Conservation (phyloP, 192 early-diverging fungal species). For the Backusella circina region DNA sequence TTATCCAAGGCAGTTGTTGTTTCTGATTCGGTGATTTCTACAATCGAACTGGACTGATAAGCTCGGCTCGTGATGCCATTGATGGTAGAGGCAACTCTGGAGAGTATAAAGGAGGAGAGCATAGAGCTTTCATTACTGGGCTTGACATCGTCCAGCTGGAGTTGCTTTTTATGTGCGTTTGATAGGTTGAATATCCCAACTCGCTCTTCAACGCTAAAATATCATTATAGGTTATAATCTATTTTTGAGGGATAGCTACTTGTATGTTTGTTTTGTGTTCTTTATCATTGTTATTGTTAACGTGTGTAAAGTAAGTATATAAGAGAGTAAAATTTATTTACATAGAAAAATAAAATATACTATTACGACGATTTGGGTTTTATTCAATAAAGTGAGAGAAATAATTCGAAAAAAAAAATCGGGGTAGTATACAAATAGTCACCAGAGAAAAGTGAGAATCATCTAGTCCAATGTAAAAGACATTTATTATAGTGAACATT, state of each 20-base stretch:
- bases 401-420: too few species aligned
- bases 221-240: too few species aligned
- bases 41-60: neutral
- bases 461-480: too few species aligned
- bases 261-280: neutral
- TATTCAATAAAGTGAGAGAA: too few species aligned
- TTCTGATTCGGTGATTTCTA: neutral
- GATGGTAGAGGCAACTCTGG: conserved; percentile 14
- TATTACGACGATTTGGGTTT: too few species aligned
- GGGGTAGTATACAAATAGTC: too few species aligned
- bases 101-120: conserved; percentile 48
- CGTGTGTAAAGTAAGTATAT: too few species aligned
- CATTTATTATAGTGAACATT: too few species aligned
- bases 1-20: neutral
- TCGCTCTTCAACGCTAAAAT: conserved; percentile 19
- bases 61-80: neutral
- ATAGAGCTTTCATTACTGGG: conserved; percentile 22
- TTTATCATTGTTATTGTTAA: conserved; percentile 2
- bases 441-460: too few species aligned
- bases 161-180: conserved; percentile 7
- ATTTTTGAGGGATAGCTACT: too few species aligned
- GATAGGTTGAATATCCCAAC: conserved; percentile 20
- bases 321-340: too few species aligned
- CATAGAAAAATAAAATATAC: too few species aligned
- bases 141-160: neutral